Conservation (phyloP, 108 stramenopile genomes). For the Cylindrotheca closterium region DNA sequence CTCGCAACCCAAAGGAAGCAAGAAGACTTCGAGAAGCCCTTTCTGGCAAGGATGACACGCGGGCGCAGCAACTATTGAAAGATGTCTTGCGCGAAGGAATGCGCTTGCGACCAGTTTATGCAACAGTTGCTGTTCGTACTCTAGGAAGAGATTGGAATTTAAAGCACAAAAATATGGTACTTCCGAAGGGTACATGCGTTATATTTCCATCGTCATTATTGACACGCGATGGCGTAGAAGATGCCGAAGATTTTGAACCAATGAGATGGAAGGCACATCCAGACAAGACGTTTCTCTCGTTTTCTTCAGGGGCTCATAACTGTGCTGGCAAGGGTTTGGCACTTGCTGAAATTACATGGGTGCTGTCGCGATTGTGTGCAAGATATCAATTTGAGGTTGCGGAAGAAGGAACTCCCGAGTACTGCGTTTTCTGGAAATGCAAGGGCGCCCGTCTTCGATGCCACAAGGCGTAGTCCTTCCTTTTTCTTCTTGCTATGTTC, state of each 20-base stretch:
- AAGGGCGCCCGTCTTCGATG: slow-evolving; percentile 17
- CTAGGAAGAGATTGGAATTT: slow-evolving; percentile 30
- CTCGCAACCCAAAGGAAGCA: slow-evolving; percentile 30
- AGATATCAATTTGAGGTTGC: slow-evolving; percentile 32
- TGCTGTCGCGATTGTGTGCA: slow-evolving; percentile 35
- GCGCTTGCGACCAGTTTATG: slow-evolving; percentile 32
- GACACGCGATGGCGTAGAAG: slow-evolving; percentile 35
- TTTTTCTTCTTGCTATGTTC: no score
- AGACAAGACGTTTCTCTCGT: slow-evolving; percentile 34
- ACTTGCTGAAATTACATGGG: slow-evolving; percentile 40
- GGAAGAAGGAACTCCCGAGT: slow-evolving; percentile 9
- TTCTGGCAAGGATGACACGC: slow-evolving; percentile 10
- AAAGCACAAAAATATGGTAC: slow-evolving; percentile 25
- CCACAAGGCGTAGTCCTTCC: no score
- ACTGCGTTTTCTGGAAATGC: slow-evolving; percentile 25
- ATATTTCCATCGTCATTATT: slow-evolving; percentile 25
- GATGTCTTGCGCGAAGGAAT: slow-evolving; percentile 40
- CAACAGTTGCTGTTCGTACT: slow-evolving; percentile 22
- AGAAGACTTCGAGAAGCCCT: slow-evolving; percentile 31
- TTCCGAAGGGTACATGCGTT: slow-evolving; percentile 44
- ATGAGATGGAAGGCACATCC: slow-evolving; percentile 41
- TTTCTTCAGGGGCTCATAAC: slow-evolving; percentile 42
- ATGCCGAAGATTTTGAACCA: slow-evolving; percentile 46
- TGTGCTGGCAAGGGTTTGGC: slow-evolving; percentile 50
- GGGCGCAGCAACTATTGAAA: slow-evolving; percentile 36